Conservation (phyloP, 139 green algal genomes). For the Limnomonas spitsbergensis region DNA sequence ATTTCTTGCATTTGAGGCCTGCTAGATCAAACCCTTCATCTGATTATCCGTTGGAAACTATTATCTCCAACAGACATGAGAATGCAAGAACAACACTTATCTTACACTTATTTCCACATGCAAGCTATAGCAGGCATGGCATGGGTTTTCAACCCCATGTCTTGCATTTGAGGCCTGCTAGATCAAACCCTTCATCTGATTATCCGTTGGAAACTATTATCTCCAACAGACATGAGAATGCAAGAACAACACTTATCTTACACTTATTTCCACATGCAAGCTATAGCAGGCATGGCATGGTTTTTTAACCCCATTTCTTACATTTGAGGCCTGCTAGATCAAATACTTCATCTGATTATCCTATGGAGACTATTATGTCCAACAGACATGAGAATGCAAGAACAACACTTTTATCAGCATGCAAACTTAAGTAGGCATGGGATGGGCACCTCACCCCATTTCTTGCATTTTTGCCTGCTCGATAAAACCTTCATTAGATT, state of each 20-base stretch:
- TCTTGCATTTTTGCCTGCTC: neutral
- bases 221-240: slow-evolving; percentile 2
- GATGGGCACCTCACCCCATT: neutral
- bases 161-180: slow-evolving; percentile 7
- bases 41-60: slow-evolving; percentile 4
- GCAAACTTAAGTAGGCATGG: slow-evolving; percentile 4
- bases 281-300: slow-evolving; percentile 6
- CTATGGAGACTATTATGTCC: neutral
- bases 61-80: slow-evolving; percentile 4
- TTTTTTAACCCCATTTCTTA: neutral
- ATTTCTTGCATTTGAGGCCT: neutral
- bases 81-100: neutral
- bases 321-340: slow-evolving; percentile 8
- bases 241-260: neutral
- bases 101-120: neutral
- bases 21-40: neutral
- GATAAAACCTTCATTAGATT: slow-evolving; percentile 13
- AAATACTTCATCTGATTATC: slow-evolving; percentile 2
- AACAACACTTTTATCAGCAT: neutral
- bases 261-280: neutral
- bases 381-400: slow-evolving; percentile 2
- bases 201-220: neutral
- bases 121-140: slow-evolving; percentile 10
- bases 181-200: slow-evolving; percentile 7
- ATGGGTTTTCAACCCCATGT: neutral